Base-by-base conservation (phyloP, 805 yeast species). In the Scheffersomyces spartinae region DNA sequence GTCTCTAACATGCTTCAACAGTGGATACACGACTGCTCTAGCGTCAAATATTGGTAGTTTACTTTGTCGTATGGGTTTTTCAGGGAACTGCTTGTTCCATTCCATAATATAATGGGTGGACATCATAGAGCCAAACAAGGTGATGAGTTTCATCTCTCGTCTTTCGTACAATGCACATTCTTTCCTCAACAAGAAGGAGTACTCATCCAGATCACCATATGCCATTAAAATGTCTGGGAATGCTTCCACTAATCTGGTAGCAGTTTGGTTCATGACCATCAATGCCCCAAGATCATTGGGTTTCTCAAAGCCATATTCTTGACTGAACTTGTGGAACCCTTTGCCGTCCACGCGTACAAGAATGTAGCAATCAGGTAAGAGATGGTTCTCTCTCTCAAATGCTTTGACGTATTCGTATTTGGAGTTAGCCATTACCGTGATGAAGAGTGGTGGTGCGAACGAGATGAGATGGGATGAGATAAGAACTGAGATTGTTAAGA, bases 181-280 rank as follows among this genome's bases (percentile, higher is more conserved):
- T 22, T 64, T 68, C 17, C 73, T 57, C 26, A 91, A 52, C 4
- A 88, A 67, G 48, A 88, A 88, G 9, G 88, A 77, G 46, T 80
- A 91, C 54, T 91, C 98, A 49, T 91, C 98, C 19, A 94, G 78
- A 42, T 91, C 97, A 0, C 98, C 98, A 45, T 79, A 91, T 0
- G 95, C 94, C 47, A 86, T 35, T 7, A 75, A 42, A 1, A 83
- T 65, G 34, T 91, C 97, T 6, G 79, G 70, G 20, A 83, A 69
- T 19, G 67, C 61, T 17, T 63, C 49, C 58, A 81, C 66, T 7
- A 85, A 64, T 24, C 68, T 65, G 32, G 47, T 39, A 0, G 97
- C 97, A 3, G 94, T 74, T 3, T 64, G 57, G 52, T 85, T 91
- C 85, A 91, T 85, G 32, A 85, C 68, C 2, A 59, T 52, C 17